Percentiles rank a stretch among this genome's conserved stretches.
Evolutionary conservation across 2,329 filamentous ascomycete species (phyloP).

Genomic region (Xylariaceae sp.): DNA sequence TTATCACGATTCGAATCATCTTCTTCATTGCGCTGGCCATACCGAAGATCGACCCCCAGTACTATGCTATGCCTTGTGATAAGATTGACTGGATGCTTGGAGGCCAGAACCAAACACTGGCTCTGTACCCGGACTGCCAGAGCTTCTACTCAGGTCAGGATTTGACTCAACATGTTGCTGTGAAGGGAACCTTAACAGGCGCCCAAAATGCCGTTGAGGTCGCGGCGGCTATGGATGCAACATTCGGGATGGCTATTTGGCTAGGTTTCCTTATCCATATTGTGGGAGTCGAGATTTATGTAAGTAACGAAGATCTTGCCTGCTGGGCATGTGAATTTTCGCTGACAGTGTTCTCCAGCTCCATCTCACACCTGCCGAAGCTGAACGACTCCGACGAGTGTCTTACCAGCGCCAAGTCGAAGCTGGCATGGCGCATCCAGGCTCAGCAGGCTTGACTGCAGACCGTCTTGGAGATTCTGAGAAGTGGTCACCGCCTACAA

Average conservation of each 20-base stretch:
- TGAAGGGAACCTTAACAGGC: slow-evolving; percentile 29
- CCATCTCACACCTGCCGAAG: slow-evolving; percentile 38
- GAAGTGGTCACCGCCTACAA: slow-evolving; percentile 6
- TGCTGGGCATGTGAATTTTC: background rate
- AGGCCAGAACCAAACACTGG: slow-evolving; percentile 22
- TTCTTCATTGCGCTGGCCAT: slow-evolving; percentile 31
- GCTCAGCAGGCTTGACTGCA: slow-evolving; percentile 32
- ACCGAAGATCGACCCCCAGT: slow-evolving; percentile 20
- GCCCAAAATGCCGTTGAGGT: slow-evolving; percentile 23
- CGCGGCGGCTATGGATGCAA: slow-evolving; percentile 39
- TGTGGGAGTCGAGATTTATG: slow-evolving; percentile 44
- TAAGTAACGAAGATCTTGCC: slow-evolving; percentile 20
- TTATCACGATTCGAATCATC: slow-evolving; percentile 49
- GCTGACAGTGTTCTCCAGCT: slow-evolving; percentile 6
- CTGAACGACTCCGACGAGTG: slow-evolving; percentile 38
- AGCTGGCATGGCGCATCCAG: slow-evolving; percentile 37
- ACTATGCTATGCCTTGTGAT: slow-evolving; percentile 36
- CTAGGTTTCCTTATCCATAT: slow-evolving; percentile 48
- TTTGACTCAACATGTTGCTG: slow-evolving; percentile 21
- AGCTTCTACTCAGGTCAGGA: slow-evolving; percentile 30
- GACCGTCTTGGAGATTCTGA: slow-evolving; percentile 31
- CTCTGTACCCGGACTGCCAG: slow-evolving; percentile 41
- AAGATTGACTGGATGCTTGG: slow-evolving; percentile 41
- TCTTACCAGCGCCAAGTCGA: slow-evolving; percentile 43
- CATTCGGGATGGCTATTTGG: slow-evolving; percentile 51